Evolutionary conservation across 139 green algal genomes (phyloP).

Genomic region (Tetraselmis chui): DNA sequence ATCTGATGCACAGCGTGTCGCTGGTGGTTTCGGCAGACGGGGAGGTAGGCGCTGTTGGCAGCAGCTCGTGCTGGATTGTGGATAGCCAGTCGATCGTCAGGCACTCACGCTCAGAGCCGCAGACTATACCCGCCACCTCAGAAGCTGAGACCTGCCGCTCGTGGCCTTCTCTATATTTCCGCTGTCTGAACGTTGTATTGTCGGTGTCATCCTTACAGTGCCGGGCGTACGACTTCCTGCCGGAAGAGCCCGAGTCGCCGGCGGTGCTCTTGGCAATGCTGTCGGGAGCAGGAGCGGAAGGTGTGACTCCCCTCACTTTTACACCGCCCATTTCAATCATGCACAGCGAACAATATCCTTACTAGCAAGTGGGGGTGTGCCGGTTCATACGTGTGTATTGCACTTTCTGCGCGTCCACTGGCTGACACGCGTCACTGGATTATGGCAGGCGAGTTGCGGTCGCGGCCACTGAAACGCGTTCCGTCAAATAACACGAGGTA

Average conservation of each 20-base stretch:
- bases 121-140: too few species aligned
- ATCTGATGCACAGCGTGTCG: background rate
- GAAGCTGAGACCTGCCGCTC: background rate
- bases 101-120: too few species aligned
- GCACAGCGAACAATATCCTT: background rate
- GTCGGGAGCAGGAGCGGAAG: background rate
- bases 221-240: background rate
- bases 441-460: background rate
- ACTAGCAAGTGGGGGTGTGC: background rate
- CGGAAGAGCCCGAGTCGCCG: background rate
- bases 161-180: background rate
- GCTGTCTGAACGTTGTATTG: background rate
- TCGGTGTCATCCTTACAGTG: too few species aligned
- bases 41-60: background rate
- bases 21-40: background rate
- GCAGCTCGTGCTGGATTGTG: background rate
- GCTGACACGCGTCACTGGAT: too few species aligned
- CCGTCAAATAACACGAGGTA: background rate
- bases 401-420: too few species aligned
- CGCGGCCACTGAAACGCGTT: background rate
- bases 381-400: background rate
- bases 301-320: background rate
- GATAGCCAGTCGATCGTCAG: too few species aligned
- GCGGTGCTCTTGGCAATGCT: background rate
- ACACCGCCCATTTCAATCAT: background rate